Conservation (phyloP, 116 monocot genomes). For the Zostera marina region DNA sequence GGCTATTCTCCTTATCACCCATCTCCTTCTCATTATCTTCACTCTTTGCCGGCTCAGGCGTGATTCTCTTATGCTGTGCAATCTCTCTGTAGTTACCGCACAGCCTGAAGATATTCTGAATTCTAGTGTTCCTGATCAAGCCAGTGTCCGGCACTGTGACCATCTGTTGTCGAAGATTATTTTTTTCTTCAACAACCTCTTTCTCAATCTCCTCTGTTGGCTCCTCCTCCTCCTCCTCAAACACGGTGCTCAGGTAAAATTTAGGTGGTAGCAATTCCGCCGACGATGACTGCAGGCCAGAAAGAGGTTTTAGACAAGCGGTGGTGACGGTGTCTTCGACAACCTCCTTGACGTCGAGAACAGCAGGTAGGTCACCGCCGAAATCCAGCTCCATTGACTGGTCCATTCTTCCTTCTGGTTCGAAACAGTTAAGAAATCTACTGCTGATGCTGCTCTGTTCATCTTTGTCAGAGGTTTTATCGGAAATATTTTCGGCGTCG, state of each 20-base stretch:
- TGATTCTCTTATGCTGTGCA: conserved; percentile 26
- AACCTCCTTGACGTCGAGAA: conserved; percentile 57
- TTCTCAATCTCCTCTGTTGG: conserved; percentile 43
- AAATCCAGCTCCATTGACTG: conserved; percentile 85
- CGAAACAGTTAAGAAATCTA: not conserved
- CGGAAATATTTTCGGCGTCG: conserved; percentile 18
- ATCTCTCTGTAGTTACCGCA: conserved; percentile 87
- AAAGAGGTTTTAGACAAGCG: conserved; percentile 5
- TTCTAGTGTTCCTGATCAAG: conserved; percentile 40
- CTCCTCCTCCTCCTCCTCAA: conserved; percentile 52
- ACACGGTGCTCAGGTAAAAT: conserved; percentile 56
- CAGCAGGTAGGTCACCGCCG: conserved; percentile 8
- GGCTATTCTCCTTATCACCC: too few species aligned
- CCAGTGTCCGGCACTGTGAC: not conserved
- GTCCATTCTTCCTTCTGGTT: conserved; percentile 35
- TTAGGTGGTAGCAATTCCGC: conserved; percentile 14
- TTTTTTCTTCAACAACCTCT: conserved; percentile 38
- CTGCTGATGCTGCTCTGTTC: not conserved
- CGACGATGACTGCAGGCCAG: not conserved
- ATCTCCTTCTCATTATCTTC: not conserved
- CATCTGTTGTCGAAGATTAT: not conserved
- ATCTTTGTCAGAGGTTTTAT: not conserved
- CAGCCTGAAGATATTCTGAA: conserved; percentile 88
- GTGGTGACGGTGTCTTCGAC: not conserved
- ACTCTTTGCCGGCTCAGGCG: too few species aligned